phyloP scores from a whole-genome alignment of 1,284 basidiomycete genomes.

The Cutaneotrichosporon dermatis region DNA sequence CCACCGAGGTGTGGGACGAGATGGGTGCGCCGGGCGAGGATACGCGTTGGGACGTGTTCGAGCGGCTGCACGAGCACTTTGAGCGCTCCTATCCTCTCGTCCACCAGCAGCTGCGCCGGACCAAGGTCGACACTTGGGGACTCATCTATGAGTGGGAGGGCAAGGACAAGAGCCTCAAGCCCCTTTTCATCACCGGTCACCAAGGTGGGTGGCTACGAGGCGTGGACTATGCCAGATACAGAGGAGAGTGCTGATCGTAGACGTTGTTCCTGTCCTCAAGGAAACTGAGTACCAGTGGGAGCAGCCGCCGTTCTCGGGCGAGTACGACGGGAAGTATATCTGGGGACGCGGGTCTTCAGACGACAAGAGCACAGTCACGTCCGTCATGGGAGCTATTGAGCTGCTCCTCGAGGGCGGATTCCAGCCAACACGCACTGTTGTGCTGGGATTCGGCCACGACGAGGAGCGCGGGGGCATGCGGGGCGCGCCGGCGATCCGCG shows the following conservation, averaged over 20 bases:
- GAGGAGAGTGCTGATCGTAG: conserved; percentile 50
- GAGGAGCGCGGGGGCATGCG: conserved; percentile 37
- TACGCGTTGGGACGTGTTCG: conserved; percentile 44
- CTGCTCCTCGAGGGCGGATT: conserved; percentile 39
- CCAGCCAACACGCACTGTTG: conserved; percentile 40
- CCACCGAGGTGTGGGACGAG: conserved; percentile 40
- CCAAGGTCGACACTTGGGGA: conserved; percentile 45
- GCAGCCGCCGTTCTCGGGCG: conserved; percentile 49
- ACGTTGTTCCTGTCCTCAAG: conserved; percentile 58
- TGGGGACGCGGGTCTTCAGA: conserved; percentile 48
- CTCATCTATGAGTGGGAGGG: conserved; percentile 44
- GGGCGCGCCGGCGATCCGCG: conserved; percentile 44
- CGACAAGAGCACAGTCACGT: conserved; percentile 46
- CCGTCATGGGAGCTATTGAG: conserved; percentile 48
- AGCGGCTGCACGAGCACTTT: conserved; percentile 42
- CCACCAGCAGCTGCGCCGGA: conserved; percentile 29
- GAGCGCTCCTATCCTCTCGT: conserved; percentile 38
- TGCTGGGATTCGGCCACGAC: conserved; percentile 44
- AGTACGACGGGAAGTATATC: conserved; percentile 42
- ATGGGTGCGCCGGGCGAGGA: conserved; percentile 47
- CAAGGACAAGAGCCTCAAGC: conserved; percentile 35
- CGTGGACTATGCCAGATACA: conserved; percentile 44
- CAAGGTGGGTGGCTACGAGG: conserved; percentile 54
- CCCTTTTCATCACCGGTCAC: conserved; percentile 44
- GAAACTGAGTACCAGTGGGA: conserved; percentile 56